Evolutionary conservation across 257 asterid genomes (phyloP).

Genomic region (Echites panduratus): DNA sequence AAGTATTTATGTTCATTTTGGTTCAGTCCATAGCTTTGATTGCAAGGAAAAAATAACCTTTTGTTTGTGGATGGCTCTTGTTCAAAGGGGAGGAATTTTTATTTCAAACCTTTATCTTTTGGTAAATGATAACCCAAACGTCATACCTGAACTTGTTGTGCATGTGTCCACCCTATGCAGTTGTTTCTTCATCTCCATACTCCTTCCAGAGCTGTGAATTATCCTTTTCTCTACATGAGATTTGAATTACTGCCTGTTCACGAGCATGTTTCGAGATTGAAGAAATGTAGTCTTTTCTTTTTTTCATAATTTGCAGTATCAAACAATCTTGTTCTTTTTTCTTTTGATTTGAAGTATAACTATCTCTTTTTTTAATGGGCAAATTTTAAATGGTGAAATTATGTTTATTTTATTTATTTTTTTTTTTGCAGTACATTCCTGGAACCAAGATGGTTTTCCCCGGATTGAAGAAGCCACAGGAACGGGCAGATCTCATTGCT

Average conservation of each 20-base stretch:
- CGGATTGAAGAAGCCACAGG: slow-evolving; percentile 95
- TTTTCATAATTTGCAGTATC: background rate
- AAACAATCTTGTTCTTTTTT: background rate
- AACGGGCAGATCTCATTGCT: slow-evolving; percentile 80
- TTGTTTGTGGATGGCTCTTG: background rate
- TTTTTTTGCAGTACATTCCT: slow-evolving; percentile 69
- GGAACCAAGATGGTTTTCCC: slow-evolving; percentile 99
- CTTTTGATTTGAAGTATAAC: background rate
- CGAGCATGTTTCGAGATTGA: background rate
- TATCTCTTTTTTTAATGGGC: background rate
- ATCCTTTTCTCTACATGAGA: background rate
- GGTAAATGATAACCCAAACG: background rate
- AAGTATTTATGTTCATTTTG: background rate
- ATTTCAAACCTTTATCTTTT: background rate
- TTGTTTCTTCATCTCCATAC: background rate
- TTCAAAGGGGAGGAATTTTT: background rate
- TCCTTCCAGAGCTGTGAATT: background rate
- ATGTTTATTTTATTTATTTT: background rate
- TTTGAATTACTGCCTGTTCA: background rate
- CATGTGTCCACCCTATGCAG: too few species aligned
- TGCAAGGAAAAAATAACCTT: too few species aligned
- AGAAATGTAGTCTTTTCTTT: background rate
- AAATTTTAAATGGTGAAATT: background rate
- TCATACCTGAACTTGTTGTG: background rate
- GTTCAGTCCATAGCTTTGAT: background rate